Conservation (phyloP, 2,329 filamentous ascomycete genomes). For the Trichothecium roseum region DNA sequence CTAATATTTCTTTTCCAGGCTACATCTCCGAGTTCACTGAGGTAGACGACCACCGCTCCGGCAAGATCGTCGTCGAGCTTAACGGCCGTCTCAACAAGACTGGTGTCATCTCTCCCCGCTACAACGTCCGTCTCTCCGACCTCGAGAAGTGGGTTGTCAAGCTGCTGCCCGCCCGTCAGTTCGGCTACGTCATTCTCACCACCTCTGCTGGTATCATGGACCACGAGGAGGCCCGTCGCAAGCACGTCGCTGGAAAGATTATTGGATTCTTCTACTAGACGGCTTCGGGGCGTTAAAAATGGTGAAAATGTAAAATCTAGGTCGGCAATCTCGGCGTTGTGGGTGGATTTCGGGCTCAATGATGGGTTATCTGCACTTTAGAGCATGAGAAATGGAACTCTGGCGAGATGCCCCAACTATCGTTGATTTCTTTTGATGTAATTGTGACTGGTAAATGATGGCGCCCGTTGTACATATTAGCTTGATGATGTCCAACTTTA, state of each 20-base stretch:
- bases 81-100: conserved; percentile 99
- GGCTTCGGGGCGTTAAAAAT: conserved; percentile 5
- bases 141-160: conserved; percentile 99
- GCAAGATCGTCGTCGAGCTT: conserved; percentile 99
- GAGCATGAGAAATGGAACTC: conserved; percentile 23
- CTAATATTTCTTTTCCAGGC: conserved; percentile 54
- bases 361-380: conserved; percentile 12
- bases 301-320: neutral
- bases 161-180: conserved; percentile 98
- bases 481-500: too few species aligned
- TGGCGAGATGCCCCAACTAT: conserved; percentile 16
- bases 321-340: conserved; percentile 6
- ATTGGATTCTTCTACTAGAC: conserved; percentile 98
- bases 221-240: conserved; percentile 98
- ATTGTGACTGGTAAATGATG: too few species aligned
- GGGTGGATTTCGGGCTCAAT: neutral
- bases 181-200: conserved; percentile 98
- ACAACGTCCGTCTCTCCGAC: conserved; percentile 96
- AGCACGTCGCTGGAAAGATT: conserved; percentile 99
- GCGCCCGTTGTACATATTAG: too few species aligned
- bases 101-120: conserved; percentile 97
- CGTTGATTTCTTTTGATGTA: neutral
- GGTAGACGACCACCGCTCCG: conserved; percentile 97
- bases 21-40: conserved; percentile 99
- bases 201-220: conserved; percentile 99